phyloP scores from a whole-genome alignment of 352 stramenopile species.

The Phytopythium kandeliae region DNA sequence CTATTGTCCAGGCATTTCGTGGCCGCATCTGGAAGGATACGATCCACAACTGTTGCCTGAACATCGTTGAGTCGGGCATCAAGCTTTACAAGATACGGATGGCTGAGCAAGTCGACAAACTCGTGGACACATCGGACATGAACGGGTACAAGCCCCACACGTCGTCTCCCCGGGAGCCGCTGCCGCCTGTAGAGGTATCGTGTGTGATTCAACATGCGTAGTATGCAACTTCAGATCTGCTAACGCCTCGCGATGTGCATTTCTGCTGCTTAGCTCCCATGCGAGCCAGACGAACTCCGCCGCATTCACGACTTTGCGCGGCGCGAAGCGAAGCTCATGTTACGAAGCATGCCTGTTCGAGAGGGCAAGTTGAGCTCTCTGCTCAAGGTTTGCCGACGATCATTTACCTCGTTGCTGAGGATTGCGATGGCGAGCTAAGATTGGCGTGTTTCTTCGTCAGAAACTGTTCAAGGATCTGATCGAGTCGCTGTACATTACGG shows the following conservation, averaged over 20 bases:
- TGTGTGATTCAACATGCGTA: not conserved
- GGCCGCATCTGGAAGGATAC: conserved; percentile 69
- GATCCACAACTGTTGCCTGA: conserved; percentile 78
- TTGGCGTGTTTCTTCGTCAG: too few relatives aligned
- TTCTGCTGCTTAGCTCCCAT: conserved; percentile 39
- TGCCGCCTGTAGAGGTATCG: conserved; percentile 35
- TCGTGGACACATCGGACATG: conserved; percentile 71
- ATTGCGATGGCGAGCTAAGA: too few relatives aligned
- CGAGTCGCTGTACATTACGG: conserved; percentile 53
- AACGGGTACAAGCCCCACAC: conserved; percentile 46
- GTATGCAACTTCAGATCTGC: conserved; percentile 1
- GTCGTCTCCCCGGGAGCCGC: conserved; percentile 13
- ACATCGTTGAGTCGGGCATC: conserved; percentile 70
- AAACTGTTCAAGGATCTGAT: conserved; percentile 81
- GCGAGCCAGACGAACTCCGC: conserved; percentile 43
- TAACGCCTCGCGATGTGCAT: conserved; percentile 4
- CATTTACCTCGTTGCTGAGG: not conserved
- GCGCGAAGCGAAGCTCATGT: conserved; percentile 35
- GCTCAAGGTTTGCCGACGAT: conserved; percentile 33
- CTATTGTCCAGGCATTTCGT: conserved; percentile 39
- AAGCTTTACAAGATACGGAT: conserved; percentile 80
- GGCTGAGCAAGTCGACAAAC: conserved; percentile 50
- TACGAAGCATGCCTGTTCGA: conserved; percentile 64
- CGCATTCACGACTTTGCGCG: conserved; percentile 44
- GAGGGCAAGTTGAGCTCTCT: conserved; percentile 57